Base-by-base conservation (phyloP, 108 stramenopile genomes). In the Fistulifera pelliculosa region DNA sequence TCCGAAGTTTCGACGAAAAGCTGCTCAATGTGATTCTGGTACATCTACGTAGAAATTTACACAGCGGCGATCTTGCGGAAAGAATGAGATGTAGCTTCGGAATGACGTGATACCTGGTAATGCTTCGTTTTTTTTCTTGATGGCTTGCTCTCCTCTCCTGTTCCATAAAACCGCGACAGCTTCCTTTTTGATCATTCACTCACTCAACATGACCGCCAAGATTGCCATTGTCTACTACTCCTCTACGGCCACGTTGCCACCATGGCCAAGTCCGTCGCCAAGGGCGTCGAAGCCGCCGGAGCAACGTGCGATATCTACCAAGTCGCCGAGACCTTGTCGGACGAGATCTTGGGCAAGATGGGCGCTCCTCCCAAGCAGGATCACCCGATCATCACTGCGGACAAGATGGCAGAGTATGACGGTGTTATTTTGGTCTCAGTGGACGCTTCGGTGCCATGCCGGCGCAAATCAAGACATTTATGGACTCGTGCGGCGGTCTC, bases 391-490 rank as follows among this genome's bases (percentile, higher is more conserved):
- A 69, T 71, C 35, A 66, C 54, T 28, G 27, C 81, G 14, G 64
- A 54, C 15, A 67, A 76, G 41, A 56, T 87, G 56, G 14, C 43
- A 12, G 71, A 78, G 28, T 68, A 65, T 41, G 85, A 87, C 47
- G 85, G 81, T 42, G 53, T 87, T 55, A 35, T 87, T 87, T 87
- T 49, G 84, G 85, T 25, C 23, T 87, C 43, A 59, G 68, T 22
- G 77, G 79, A 27, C 75, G 85, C 11, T 87, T 66, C 50, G 85
- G 85, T 49, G 63, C 73, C 59, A 28, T 60, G 19, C 49, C 69
- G n/a, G 77, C 86, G 13, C 86, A 87, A 63, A 71, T 87, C 70
- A 83, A 83, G 76, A 18, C 75, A 24, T 75, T 83, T 57, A 57
- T 83, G 38, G 86, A 87, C 64, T 47, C 73, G 19, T 77, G 73